These are phyloP conservation scores for Plenodomus biglobosus DNA, from an alignment of 2,329 filamentous ascomycete species.

Conservation along the genomic window DNA sequence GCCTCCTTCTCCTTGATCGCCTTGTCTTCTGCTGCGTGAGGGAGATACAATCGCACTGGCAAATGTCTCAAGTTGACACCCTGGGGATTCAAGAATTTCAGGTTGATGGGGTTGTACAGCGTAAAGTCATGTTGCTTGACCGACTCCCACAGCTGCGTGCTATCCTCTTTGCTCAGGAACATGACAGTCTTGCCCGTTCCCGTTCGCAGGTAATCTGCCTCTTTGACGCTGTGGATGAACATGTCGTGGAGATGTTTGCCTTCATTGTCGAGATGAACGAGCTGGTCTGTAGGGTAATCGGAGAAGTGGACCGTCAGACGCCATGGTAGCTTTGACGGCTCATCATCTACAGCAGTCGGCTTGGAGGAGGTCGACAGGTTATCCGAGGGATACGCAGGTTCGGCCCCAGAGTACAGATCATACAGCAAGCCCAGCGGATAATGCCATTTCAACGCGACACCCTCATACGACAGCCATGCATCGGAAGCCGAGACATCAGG, in stretches of 20 bases:
- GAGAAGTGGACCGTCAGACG: slow-evolving; percentile 63
- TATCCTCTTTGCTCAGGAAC: slow-evolving; percentile 82
- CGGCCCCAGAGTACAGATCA: slow-evolving; percentile 66
- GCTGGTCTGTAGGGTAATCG: slow-evolving; percentile 59
- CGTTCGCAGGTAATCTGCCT: slow-evolving; percentile 85
- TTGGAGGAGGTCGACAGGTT: slow-evolving; percentile 11
- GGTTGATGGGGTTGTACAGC: slow-evolving; percentile 73
- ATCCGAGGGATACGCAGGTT: slow-evolving; percentile 44
- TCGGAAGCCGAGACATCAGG: slow-evolving; percentile 55
- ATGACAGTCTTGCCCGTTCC: slow-evolving; percentile 89
- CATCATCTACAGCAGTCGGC: slow-evolving; percentile 21
- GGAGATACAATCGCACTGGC: slow-evolving; percentile 85
- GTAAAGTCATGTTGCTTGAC: slow-evolving; percentile 75
- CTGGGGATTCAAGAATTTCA: slow-evolving; percentile 70
- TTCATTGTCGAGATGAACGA: slow-evolving; percentile 58
- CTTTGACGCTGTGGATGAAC: slow-evolving; percentile 71
- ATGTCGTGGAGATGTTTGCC: slow-evolving; percentile 63
- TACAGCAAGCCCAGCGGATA: slow-evolving; percentile 69
- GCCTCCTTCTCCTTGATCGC: slow-evolving; percentile 19
- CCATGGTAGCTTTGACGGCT: slow-evolving; percentile 57
- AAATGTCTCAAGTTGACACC: slow-evolving; percentile 73
- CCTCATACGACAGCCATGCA: slow-evolving; percentile 68
- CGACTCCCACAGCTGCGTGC: slow-evolving; percentile 77
- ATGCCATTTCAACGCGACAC: slow-evolving; percentile 71
- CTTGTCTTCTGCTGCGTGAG: slow-evolving; percentile 44